phyloP scores from a whole-genome alignment of 495 filamentous ascomycete genomes.

The Pyronema domesticum region DNA sequence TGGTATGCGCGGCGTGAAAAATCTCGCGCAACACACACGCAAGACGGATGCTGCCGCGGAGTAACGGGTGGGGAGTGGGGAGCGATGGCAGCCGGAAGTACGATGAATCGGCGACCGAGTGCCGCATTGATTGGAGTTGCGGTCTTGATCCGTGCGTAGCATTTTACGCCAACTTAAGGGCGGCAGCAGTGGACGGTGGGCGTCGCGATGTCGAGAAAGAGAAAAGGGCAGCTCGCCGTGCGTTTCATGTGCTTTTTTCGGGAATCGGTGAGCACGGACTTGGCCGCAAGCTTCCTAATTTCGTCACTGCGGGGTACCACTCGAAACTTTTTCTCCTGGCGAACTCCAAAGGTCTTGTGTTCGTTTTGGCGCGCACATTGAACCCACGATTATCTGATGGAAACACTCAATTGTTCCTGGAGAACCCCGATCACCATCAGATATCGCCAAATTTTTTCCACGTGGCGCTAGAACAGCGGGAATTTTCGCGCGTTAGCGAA shows the following conservation, averaged over 20 bases:
- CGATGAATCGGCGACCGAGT: no score
- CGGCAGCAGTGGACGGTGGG: no score
- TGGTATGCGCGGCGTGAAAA: neutral
- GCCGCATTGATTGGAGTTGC: no score
- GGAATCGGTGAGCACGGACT: neutral
- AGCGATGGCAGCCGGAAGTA: neutral
- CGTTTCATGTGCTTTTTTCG: neutral
- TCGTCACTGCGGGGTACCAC: slow-evolving; percentile 1
- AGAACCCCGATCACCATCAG: neutral
- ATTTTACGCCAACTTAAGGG: no score
- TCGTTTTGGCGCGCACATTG: no score
- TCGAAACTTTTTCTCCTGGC: no score
- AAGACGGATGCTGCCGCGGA: neutral
- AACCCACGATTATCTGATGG: neutral
- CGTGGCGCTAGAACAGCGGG: neutral
- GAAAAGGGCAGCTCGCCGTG: no score
- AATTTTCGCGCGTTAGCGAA: neutral
- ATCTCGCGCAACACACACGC: neutral
- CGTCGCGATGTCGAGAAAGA: no score
- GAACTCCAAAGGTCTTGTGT: no score
- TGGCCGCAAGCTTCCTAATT: neutral
- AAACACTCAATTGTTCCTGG: neutral
- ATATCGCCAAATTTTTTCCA: slow-evolving; percentile 1
- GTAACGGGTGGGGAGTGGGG: neutral
- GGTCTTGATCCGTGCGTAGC: no score